Evolutionary conservation across 1,139 yeast species (phyloP).

Genomic region (Suhomyces yuchorum): DNA sequence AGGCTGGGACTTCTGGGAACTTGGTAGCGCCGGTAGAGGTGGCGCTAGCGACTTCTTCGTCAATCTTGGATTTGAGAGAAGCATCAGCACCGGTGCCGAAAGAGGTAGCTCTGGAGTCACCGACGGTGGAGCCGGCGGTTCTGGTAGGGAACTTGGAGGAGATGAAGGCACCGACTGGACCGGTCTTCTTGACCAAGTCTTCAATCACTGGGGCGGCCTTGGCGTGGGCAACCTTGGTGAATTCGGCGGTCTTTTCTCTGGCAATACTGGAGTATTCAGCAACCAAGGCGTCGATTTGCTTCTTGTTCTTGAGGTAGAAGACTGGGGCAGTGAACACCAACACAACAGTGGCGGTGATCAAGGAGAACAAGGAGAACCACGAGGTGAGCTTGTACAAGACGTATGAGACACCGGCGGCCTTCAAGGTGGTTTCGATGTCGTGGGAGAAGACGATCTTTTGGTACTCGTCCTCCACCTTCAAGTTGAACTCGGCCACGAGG

Average conservation of each 20-base stretch:
- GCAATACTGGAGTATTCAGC: slow-evolving; percentile 58
- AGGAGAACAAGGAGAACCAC: slow-evolving; percentile 71
- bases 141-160: slow-evolving; percentile 64
- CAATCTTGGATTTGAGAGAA: slow-evolving; percentile 12
- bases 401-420: slow-evolving; percentile 68
- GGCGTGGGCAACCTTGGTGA: slow-evolving; percentile 51
- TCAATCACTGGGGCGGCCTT: slow-evolving; percentile 53
- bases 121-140: slow-evolving; percentile 74
- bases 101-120: slow-evolving; percentile 41
- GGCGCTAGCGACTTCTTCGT: slow-evolving; percentile 23
- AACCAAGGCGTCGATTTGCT: slow-evolving; percentile 76
- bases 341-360: slow-evolving; percentile 59
- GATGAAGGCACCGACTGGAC: slow-evolving; percentile 64
- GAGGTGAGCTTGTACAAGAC: slow-evolving; percentile 73
- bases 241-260: slow-evolving; percentile 57
- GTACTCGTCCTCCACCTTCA: slow-evolving; percentile 47
- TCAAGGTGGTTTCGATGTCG: slow-evolving; percentile 68
- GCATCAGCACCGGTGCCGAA: slow-evolving; percentile 30
- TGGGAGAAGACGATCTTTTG: slow-evolving; percentile 68
- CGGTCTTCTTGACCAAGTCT: slow-evolving; percentile 54
- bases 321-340: slow-evolving; percentile 76
- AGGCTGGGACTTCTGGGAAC: slow-evolving; percentile 52
- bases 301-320: slow-evolving; percentile 71
- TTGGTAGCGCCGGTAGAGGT: slow-evolving; percentile 39
- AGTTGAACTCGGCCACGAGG: slow-evolving; percentile 44